Conservation (phyloP, 2,329 filamentous ascomycete genomes). For the Cladophialophora psammophila region DNA sequence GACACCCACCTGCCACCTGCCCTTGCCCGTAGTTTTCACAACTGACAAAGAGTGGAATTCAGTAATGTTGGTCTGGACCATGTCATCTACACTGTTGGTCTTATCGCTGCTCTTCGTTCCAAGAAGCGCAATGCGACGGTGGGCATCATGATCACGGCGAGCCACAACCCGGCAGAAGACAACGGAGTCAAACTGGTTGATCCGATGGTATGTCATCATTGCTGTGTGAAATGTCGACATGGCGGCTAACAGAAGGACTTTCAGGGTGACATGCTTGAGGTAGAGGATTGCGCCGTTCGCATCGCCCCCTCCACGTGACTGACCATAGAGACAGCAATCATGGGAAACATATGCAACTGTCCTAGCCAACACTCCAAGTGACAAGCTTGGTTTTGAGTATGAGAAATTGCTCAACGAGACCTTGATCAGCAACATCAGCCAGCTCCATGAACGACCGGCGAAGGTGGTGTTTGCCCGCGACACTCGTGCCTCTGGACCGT, state of each 20-base stretch:
- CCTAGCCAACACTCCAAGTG: conserved; percentile 82
- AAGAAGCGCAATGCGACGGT: conserved; percentile 91
- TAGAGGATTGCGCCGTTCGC: conserved; percentile 49
- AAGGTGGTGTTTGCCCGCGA: conserved; percentile 91
- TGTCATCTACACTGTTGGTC: conserved; percentile 89
- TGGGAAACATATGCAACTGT: conserved; percentile 91
- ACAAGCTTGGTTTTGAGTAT: conserved; percentile 80
- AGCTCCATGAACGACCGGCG: conserved; percentile 68
- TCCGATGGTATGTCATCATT: conserved; percentile 69
- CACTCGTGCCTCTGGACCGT: conserved; percentile 88
- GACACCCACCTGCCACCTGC: conserved; percentile 41
- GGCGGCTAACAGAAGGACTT: conserved; percentile 29
- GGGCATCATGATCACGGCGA: conserved; percentile 95
- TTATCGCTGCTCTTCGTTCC: conserved; percentile 86
- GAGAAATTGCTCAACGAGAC: conserved; percentile 75
- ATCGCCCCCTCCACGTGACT: conserved; percentile 28
- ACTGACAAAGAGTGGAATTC: conserved; percentile 56
- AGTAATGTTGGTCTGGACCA: conserved; percentile 55
- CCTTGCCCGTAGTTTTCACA: conserved; percentile 43
- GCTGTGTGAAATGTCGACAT: conserved; percentile 19
- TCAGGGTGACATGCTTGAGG: conserved; percentile 92
- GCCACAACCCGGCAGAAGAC: conserved; percentile 87
- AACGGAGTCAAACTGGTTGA: conserved; percentile 97
- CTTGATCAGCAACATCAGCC: conserved; percentile 64
- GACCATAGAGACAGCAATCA: conserved; percentile 61